Conservation (phyloP, 1,139 yeast species). For the Suhomyces chickasaworum region DNA sequence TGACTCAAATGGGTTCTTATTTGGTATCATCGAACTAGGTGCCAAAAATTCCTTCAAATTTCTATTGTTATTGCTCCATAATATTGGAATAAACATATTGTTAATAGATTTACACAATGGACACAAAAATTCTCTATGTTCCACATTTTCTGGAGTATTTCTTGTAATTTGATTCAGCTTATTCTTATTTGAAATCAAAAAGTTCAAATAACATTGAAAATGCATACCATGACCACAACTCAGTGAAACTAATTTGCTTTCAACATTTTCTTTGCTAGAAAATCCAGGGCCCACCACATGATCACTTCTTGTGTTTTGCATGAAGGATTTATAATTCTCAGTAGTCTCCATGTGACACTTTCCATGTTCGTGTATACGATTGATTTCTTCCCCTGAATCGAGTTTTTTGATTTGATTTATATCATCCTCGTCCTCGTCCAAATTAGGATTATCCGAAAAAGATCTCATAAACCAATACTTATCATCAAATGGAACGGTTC, state of each 20-base stretch:
- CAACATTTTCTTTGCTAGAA: slow-evolving; percentile 42
- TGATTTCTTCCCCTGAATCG: not conserved
- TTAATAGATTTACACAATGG: slow-evolving; percentile 89
- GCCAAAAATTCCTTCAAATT: slow-evolving; percentile 27
- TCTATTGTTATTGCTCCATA: slow-evolving; percentile 48
- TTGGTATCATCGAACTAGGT: slow-evolving; percentile 2
- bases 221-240: slow-evolving; percentile 98
- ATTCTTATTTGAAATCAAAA: slow-evolving; percentile 52
- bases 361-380: not conserved
- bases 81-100: slow-evolving; percentile 78
- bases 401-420: not conserved
- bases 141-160: slow-evolving; percentile 75
- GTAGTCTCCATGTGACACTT: slow-evolving; percentile 15
- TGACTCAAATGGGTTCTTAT: slow-evolving; percentile 19
- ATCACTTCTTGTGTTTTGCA: slow-evolving; percentile 37
- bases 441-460: slow-evolving; percentile 56
- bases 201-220: slow-evolving; percentile 70
- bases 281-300: slow-evolving; percentile 74
- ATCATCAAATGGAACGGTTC: slow-evolving; percentile 65
- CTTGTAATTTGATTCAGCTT: slow-evolving; percentile 76
- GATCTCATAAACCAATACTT: slow-evolving; percentile 68
- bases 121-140: slow-evolving; percentile 75
- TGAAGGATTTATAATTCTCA: slow-evolving; percentile 40
- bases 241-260: slow-evolving; percentile 59
- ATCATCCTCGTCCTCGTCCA: slow-evolving; percentile 40